Evolutionary conservation across 257 asterid genomes (phyloP), one percentile per base, ranked within the genome.

Genomic region (Leptodermis oblonga): DNA sequence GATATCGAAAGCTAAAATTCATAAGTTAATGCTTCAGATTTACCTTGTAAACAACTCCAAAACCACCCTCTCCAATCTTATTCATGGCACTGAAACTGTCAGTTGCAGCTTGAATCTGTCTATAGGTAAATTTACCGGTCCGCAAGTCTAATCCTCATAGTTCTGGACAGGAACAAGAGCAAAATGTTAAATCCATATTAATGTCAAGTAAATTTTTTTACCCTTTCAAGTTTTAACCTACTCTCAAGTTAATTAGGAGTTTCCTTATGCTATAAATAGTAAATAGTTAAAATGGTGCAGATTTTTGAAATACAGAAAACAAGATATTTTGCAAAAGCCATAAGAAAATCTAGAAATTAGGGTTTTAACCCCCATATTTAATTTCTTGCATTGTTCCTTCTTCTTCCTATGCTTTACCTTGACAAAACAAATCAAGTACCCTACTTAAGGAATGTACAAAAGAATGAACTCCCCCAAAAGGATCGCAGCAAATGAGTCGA

Each of bases 31-130:
- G 31, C 34, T 13, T 58, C 30, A n/a, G 34, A 54, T 45, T 26
- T 80, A 83, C 95, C 87, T 82, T 86, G 77, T 79, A 88, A 61
- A 86, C 95, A 23, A 79, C 69, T 42, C 95, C 95, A 71, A 88
- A 88, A 66, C 95, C 92, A 62, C 95, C 92, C 79, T 88, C 89
- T 23, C 95, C 90, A 48, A 88, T 80, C 73, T 82, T 84, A 77
- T 88, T 86, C 26, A 69, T 81, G 49, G 85, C 33, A 65, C 75
- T 68, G 33, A 88, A 85, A 77, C 82, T 73, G 51, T 77, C 70
- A 7, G 92, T 86, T 71, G 95, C 92, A 33, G 86, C 89, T 82
- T 76, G 79, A 74, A 87, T 80, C 75, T 88, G 95, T 75, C 86
- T 68, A 34, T 72, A 84, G 67, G 88, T 88, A 23, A 85, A 82